These are phyloP conservation scores for Rhododendron griersonianum DNA, from an alignment of 148 eudicot genomes.

Conservation along the genomic window DNA sequence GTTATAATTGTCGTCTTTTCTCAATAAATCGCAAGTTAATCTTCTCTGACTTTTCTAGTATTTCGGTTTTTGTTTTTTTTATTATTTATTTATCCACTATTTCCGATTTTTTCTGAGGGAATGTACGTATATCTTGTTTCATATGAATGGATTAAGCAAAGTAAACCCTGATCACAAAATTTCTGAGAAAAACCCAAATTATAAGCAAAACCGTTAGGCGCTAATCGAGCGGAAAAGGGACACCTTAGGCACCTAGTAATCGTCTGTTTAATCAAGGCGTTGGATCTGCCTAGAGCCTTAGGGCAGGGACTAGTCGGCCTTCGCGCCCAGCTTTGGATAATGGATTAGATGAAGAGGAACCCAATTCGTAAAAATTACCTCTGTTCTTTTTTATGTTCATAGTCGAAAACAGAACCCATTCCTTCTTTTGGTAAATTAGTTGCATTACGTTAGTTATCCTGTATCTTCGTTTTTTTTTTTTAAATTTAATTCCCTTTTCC, in stretches of 20 bases:
- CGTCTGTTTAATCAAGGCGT: too few relatives aligned
- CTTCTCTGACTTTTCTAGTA: neutral
- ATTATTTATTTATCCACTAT: neutral
- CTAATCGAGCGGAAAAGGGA: too few relatives aligned
- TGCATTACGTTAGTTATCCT: neutral
- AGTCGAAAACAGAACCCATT: neutral
- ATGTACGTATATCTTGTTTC: neutral
- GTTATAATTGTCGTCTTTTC: neutral
- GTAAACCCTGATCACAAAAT: neutral
- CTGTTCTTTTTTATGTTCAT: neutral
- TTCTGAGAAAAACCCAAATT: neutral
- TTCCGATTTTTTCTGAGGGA: neutral
- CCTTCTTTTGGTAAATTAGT: neutral
- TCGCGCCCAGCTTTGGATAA: too few relatives aligned
- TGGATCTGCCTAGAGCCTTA: too few relatives aligned
- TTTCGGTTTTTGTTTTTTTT: too few relatives aligned
- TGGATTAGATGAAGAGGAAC: neutral
- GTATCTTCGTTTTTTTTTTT: neutral
- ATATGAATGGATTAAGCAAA: neutral
- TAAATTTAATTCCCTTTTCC: neutral
- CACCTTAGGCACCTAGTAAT: too few relatives aligned
- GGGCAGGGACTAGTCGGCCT: too few relatives aligned
- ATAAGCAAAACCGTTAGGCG: neutral
- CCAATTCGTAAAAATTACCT: neutral
- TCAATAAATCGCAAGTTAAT: too few relatives aligned